These are phyloP conservation scores for Tricholoma matsutake DNA, from an alignment of 768 basidiomycete species.

Conservation along the genomic window DNA sequence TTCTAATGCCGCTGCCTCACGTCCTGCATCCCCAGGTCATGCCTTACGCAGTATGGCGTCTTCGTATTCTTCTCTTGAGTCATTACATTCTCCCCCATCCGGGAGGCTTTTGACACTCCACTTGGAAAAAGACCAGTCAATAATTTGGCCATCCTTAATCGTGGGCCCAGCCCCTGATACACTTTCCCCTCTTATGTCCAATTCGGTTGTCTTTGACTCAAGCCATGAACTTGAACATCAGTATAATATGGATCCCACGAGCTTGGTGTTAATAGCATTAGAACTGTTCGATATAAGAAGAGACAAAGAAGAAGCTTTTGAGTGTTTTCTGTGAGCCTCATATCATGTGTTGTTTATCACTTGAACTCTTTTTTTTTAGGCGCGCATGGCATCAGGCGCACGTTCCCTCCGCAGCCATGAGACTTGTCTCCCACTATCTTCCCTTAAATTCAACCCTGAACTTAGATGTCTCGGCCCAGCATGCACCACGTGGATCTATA, in stretches of 20 bases:
- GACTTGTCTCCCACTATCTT: slow-evolving; percentile 71
- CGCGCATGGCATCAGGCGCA: slow-evolving; percentile 82
- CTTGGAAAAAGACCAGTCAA: slow-evolving; percentile 73
- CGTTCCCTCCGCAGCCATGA: slow-evolving; percentile 73
- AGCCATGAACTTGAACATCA: slow-evolving; percentile 53
- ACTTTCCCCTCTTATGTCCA: slow-evolving; percentile 49
- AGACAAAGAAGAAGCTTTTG: slow-evolving; percentile 75
- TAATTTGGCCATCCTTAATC: slow-evolving; percentile 81
- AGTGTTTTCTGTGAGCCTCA: slow-evolving; percentile 67
- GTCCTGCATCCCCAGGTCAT: slow-evolving; percentile 55
- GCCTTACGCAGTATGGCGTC: slow-evolving; percentile 57
- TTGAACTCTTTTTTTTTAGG: slow-evolving; percentile 33
- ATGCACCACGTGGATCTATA: slow-evolving; percentile 47
- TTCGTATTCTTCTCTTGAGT: slow-evolving; percentile 79
- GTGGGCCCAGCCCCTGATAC: slow-evolving; percentile 69
- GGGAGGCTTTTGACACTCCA: slow-evolving; percentile 77
- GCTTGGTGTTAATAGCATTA: slow-evolving; percentile 65
- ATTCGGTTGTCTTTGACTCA: slow-evolving; percentile 51
- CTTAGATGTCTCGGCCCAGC: slow-evolving; percentile 31
- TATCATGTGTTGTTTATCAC: neutral
- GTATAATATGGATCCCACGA: slow-evolving; percentile 87
- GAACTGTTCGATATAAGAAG: slow-evolving; percentile 74
- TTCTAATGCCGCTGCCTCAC: slow-evolving; percentile 39
- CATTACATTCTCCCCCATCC: slow-evolving; percentile 52
- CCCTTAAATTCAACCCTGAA: slow-evolving; percentile 49